Evolutionary conservation across 163 green algal genomes (phyloP), one percentile per base, ranked within the genome.

Genomic region (Volvox carteri): DNA sequence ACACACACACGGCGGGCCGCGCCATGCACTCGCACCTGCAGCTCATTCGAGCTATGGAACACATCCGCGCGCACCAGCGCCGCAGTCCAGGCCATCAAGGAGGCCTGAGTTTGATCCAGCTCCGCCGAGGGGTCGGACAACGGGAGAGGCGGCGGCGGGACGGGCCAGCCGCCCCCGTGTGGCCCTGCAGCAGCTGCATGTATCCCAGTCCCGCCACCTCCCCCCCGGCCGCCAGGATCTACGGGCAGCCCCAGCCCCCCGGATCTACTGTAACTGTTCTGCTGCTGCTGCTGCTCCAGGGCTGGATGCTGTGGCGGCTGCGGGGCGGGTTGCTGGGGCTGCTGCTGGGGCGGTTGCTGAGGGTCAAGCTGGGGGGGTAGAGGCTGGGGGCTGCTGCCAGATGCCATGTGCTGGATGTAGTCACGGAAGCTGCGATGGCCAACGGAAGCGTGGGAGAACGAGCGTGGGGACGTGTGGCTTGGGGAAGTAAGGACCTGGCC

Each of bases 401-500:
- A 56, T 3, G 81, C 81, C 81, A 87, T 87, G 46, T 87, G 81
- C 23, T 70, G 48, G 33, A 87, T 87, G 67, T 87, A 87, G 1
- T 87, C 81, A 0, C 67, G 65, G 81, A 87, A 87, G 33, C n/a
- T 56, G 46, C 81, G 81, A 35, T 87, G 81, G 19, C 81, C 81
- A 12, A 56, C 21, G 23, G 65, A 50, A 0, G 80, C 16, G 41
- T 65, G 56, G 25, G 78, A 86, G 58, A 78, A 76, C 39, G 65
- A 73, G 46, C 65, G 81, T 2, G 81, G 81, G 30, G 81, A 87
- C 65, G 60, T 48, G 52, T 67, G 77, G 46, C 65, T 62, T 2
- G 81, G 81, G 30, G 81, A 87, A 65, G 60, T 48, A 35, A 46
- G 77, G n/a, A 85, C 7, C 52, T 72, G 77, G 50, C 35, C 39